phyloP scores from a whole-genome alignment of 257 asterid genomes.

The Solanum corneliomulleri region DNA sequence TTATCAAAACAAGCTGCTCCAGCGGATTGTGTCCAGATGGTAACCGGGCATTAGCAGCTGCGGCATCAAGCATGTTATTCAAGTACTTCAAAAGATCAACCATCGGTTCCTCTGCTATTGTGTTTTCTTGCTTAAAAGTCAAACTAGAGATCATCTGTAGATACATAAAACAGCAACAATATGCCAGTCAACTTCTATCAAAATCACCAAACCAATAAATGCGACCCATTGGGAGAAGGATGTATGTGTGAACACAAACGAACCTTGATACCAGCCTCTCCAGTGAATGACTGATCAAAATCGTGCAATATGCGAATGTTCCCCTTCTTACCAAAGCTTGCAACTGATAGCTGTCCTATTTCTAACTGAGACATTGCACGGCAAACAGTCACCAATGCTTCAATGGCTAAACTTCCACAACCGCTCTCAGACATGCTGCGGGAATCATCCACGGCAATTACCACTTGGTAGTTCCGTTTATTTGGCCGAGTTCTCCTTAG shows the following conservation, averaged over 20 bases:
- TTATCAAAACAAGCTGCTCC: conserved; percentile 89
- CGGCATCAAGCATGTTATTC: conserved; percentile 55
- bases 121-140: conserved; percentile 85
- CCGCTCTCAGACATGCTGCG: conserved; percentile 78
- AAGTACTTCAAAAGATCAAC: conserved; percentile 70
- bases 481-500: conserved; percentile 78
- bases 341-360: conserved; percentile 79
- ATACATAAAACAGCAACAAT: background rate
- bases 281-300: conserved; percentile 75
- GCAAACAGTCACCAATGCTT: conserved; percentile 89
- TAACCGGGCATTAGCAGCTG: conserved; percentile 50
- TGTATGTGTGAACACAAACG: background rate
- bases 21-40: conserved; percentile 89
- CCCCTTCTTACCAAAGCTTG: conserved; percentile 93
- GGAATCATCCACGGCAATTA: conserved; percentile 94
- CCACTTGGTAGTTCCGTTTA: conserved; percentile 92
- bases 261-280: conserved; percentile 88
- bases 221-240: background rate
- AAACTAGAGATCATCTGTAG: conserved; percentile 82
- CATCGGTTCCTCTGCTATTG: conserved; percentile 68
- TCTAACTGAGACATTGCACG: conserved; percentile 97
- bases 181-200: background rate
- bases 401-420: conserved; percentile 74
- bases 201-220: background rate
- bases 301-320: conserved; percentile 67